A percentile compares a stretch with the other conserved stretches of the same genome.
Conservation (phyloP, 1,284 basidiomycete genomes). For the Malassezia restricta region DNA sequence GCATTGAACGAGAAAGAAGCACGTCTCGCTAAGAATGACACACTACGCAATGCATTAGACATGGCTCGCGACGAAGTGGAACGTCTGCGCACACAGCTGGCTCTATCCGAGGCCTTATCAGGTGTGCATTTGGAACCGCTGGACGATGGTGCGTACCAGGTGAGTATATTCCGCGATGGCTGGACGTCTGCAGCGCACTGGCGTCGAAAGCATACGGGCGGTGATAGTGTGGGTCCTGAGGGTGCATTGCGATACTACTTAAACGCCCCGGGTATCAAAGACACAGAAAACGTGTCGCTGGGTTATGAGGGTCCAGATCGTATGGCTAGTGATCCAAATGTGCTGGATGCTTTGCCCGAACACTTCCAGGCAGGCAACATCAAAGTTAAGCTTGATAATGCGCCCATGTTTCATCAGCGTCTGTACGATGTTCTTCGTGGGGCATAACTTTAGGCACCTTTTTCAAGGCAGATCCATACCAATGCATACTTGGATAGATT, state of each 20-base stretch:
- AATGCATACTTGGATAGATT: conserved; percentile 6
- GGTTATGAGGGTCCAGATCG: conserved; percentile 5
- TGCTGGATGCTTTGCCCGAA: conserved; percentile 7
- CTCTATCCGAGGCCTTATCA: conserved; percentile 10
- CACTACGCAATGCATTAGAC: background rate
- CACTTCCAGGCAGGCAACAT: conserved; percentile 9
- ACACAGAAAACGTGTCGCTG: background rate
- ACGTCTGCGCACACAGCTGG: background rate
- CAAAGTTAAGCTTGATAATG: conserved; percentile 16
- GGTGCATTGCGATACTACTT: conserved; percentile 9
- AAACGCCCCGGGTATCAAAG: background rate
- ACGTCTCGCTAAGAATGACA: background rate
- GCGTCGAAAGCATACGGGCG: conserved; percentile 4
- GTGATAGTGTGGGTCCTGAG: background rate
- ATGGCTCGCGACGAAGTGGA: background rate
- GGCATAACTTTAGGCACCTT: background rate
- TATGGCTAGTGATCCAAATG: background rate
- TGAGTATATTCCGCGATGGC: background rate
- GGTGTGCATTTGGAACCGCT: conserved; percentile 6
- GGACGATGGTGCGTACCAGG: conserved; percentile 1
- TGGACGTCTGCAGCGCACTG: conserved; percentile 1
- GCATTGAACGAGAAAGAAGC: background rate
- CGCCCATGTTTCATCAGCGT: conserved; percentile 13
- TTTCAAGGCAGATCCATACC: conserved; percentile 1
- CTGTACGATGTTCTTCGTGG: background rate